Evolutionary conservation across 495 filamentous ascomycete species (phyloP), one percentile per base, ranked within the genome.

Genomic region (Tuber magnatum): DNA sequence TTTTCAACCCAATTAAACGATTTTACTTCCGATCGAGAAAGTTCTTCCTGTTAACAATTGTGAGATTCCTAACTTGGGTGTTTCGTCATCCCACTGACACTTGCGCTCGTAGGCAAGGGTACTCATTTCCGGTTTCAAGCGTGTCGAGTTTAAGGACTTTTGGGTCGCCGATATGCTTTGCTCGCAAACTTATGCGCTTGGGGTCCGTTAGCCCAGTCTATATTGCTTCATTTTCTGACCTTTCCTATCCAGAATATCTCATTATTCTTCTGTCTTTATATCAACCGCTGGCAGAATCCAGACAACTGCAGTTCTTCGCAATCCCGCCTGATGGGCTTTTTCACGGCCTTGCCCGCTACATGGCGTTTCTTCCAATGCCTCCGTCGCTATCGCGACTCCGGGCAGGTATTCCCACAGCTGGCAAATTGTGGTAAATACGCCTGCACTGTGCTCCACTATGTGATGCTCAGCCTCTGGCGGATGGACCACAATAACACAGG

Each of bases 161-260:
- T 99, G 97, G 83, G 87, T 98, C 0, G 95, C 95, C 24, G 95
- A 99, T 82, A 97, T 98, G 87, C 97, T 93, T 81, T 98, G 95
- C 82, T 98, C 95, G 8, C 88, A 94, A 72, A 95, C 93, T 12
- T 98, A 99, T 83, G 87, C 90, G 42, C 91, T 93, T 81, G 91
- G 92, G 39, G 93, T 97, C 87, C 86, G 93, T 89, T 9, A 69
- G 41, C 28, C 5, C 20, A 42, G 68, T 1, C 20, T 40, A 20
- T 74, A 6, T 74, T 20, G 38, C 44, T 68, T 65, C 32, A 68
- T 41, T 56, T 8, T 51, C 84, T 87, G 77, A 87, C 73, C 4
- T 3, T 39, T 28, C 42, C 20, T 35, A 16, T 65, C 16, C 75
- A 89, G 92, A 97, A 98, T 81, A 89, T 98, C 71, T 91, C 91